phyloP scores from a whole-genome alignment of 768 basidiomycete genomes.

The Lactifluus echinatus region DNA sequence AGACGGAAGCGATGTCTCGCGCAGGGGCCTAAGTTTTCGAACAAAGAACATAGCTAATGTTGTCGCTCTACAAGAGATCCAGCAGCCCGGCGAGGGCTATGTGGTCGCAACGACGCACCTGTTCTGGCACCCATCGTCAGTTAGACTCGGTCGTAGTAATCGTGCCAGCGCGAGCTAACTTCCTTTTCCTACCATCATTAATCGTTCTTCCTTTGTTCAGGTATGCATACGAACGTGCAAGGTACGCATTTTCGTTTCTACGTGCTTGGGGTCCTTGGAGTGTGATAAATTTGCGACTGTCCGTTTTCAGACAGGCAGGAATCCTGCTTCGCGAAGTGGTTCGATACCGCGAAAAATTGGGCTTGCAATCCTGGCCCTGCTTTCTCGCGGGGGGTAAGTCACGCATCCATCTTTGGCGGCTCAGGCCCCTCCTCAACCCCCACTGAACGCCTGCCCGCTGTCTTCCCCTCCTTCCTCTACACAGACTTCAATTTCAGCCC shows the following conservation, averaged over 20 bases:
- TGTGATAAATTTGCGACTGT: background rate
- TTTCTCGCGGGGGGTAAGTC: conserved; percentile 73
- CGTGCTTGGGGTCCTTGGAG: background rate
- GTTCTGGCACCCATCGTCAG: conserved; percentile 90
- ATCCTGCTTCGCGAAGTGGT: conserved; percentile 61
- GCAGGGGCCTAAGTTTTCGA: conserved; percentile 50
- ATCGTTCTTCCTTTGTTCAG: conserved; percentile 26
- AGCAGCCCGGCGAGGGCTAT: conserved; percentile 41
- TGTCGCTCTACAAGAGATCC: conserved; percentile 48
- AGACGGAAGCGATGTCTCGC: conserved; percentile 28
- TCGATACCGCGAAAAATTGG: conserved; percentile 42
- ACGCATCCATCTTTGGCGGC: background rate
- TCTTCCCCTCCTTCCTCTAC: background rate
- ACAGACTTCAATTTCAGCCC: conserved; percentile 90
- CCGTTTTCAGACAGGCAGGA: conserved; percentile 55
- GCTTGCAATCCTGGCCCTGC: conserved; percentile 57
- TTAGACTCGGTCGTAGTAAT: conserved; percentile 13
- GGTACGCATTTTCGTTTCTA: conserved; percentile 32
- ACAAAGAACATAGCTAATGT: conserved; percentile 80
- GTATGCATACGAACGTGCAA: conserved; percentile 77
- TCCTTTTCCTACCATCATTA: background rate
- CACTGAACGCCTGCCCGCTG: too few species aligned
- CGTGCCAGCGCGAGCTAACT: background rate
- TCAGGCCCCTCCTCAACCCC: background rate
- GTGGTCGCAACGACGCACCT: conserved; percentile 85